Conservation (phyloP, 306 rosid genomes). For the Cucurbita moschata region DNA sequence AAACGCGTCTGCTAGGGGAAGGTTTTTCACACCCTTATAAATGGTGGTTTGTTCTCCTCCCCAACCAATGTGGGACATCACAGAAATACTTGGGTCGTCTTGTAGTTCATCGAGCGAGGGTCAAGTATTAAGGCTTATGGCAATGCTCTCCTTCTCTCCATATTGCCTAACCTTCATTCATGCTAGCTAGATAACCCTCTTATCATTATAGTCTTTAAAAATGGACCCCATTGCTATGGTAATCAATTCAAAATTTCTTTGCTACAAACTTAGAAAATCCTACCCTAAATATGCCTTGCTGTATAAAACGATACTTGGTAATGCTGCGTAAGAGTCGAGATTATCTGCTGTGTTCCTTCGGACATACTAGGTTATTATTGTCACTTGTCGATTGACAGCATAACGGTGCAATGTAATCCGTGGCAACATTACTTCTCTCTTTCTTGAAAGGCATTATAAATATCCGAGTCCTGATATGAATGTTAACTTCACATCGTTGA, state of each 20-base stretch:
- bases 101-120: too few species aligned
- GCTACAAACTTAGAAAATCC: too few species aligned
- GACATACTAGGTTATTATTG: too few species aligned
- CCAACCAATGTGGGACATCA: too few species aligned
- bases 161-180: neutral
- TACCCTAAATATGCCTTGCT: too few species aligned
- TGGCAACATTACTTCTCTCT: neutral
- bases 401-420: neutral
- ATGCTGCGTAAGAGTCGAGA: neutral
- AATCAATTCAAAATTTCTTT: too few species aligned
- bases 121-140: neutral
- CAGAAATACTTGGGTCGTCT: too few species aligned
- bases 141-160: neutral
- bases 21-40: too few species aligned
- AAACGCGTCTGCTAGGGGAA: too few species aligned
- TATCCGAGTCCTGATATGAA: neutral
- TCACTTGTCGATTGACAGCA: neutral
- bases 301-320: neutral
- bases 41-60: too few species aligned
- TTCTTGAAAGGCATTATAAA: neutral
- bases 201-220: too few species aligned
- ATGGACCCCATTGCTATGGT: too few species aligned
- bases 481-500: constrained; percentile 13
- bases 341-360: neutral
- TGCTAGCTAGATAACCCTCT: neutral